A percentile compares a stretch with the other conserved stretches of the same genome.
Evolutionary conservation across 75 land plant genomes (phyloP).

Genomic region (Chamaecyparis obtusa): DNA sequence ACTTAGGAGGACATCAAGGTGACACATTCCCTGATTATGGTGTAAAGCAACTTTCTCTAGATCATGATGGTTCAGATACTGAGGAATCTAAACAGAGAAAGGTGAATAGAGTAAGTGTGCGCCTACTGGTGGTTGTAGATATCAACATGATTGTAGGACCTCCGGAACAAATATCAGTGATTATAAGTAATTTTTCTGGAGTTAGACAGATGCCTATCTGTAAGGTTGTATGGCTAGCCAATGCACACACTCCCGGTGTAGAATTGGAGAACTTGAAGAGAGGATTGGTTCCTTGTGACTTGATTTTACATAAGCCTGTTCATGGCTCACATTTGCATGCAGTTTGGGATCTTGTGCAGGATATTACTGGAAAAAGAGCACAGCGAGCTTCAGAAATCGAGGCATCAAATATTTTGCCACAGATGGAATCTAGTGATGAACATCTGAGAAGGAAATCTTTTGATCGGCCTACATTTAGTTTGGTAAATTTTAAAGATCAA

Average conservation of each 20-base stretch:
- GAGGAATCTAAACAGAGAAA: conserved; percentile 2
- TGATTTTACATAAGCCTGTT: conserved; percentile 52
- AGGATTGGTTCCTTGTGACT: conserved; percentile 25
- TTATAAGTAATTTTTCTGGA: neutral
- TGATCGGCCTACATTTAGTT: neutral
- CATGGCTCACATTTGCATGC: conserved; percentile 57
- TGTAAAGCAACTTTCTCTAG: neutral
- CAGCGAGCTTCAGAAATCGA: neutral
- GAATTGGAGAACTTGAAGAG: conserved; percentile 21
- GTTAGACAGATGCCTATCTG: conserved; percentile 5
- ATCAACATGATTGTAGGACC: conserved; percentile 23
- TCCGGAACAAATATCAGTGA: neutral
- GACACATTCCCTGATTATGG: conserved; percentile 3
- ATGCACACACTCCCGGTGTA: conserved; percentile 16
- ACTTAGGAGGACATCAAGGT: neutral
- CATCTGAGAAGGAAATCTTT: neutral
- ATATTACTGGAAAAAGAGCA: conserved; percentile 19
- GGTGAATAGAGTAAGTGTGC: neutral
- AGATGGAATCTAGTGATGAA: neutral
- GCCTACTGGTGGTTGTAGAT: conserved; percentile 39
- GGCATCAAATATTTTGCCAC: neutral
- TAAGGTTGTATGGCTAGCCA: conserved; percentile 62
- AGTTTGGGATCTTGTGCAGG: conserved; percentile 43
- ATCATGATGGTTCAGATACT: neutral
- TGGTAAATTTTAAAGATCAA: neutral